A percentile compares a stretch with the other conserved stretches of the same genome.
Evolutionary conservation across 805 yeast species (phyloP).

Genomic region (Cyberlindnera sargentensis): DNA sequence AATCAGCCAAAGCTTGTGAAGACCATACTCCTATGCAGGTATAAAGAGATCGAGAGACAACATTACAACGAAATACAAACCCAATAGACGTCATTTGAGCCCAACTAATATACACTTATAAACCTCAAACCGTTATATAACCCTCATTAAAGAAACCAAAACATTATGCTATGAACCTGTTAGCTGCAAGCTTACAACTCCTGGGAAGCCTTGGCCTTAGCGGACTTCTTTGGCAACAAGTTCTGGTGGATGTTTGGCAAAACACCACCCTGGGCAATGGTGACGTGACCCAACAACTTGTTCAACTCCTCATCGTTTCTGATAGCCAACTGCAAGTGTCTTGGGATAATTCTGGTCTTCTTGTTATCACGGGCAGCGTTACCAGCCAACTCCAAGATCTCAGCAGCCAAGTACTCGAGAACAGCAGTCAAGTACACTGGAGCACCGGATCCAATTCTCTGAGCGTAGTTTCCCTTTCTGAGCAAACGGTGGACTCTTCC

Average conservation of each 20-base stretch:
- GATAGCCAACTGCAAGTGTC: conserved; percentile 97
- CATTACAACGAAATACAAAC: too few species aligned
- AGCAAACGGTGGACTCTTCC: conserved; percentile 97
- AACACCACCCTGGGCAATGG: conserved; percentile 99
- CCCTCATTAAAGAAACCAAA: conserved; percentile 1
- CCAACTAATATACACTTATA: conserved; percentile 3
- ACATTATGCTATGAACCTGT: conserved; percentile 4
- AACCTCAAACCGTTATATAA: conserved; percentile 1
- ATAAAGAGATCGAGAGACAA: too few species aligned
- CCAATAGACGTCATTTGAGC: background rate
- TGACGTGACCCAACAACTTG: conserved; percentile 87
- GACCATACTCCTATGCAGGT: too few species aligned
- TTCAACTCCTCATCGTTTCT: conserved; percentile 98
- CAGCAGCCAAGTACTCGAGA: conserved; percentile 94
- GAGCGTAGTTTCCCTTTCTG: conserved; percentile 97
- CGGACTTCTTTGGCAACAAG: conserved; percentile 76
- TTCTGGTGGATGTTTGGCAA: conserved; percentile 94
- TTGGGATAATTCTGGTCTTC: conserved; percentile 98
- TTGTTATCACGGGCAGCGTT: conserved; percentile 99
- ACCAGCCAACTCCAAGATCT: conserved; percentile 97
- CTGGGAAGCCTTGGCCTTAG: conserved; percentile 54
- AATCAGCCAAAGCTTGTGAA: too few species aligned
- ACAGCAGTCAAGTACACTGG: conserved; percentile 97
- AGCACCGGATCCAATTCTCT: conserved; percentile 98
- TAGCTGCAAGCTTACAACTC: conserved; percentile 34